phyloP scores from a whole-genome alignment of 257 asterid species.

The Petunia secreta region DNA sequence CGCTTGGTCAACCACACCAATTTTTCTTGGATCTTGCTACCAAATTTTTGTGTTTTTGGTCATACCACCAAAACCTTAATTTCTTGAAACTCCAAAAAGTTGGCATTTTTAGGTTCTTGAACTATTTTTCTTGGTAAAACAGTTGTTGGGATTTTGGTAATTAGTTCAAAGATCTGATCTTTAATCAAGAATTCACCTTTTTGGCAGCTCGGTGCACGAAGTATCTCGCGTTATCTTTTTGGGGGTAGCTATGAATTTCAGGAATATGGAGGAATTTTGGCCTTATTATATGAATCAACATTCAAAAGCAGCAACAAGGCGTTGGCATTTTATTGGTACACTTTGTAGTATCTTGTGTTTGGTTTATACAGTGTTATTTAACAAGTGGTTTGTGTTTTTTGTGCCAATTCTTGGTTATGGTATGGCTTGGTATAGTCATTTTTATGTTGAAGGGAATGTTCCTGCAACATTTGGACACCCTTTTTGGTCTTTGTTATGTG shows the following conservation, averaged over 20 bases:
- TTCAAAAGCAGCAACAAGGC: conserved; percentile 79
- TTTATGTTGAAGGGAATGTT: conserved; percentile 87
- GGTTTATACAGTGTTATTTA: conserved; percentile 70
- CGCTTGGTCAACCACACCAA: conserved; percentile 17
- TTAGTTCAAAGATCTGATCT: conserved; percentile 2
- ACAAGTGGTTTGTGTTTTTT: conserved; percentile 65
- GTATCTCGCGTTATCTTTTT: not conserved
- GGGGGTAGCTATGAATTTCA: conserved; percentile 60
- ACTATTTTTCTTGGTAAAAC: conserved; percentile 23
- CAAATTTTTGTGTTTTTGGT: conserved; percentile 1
- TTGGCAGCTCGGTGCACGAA: no score
- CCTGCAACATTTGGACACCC: conserved; percentile 98
- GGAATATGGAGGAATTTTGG: conserved; percentile 98
- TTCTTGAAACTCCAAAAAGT: conserved; percentile 21
- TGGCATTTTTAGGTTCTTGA: conserved; percentile 10
- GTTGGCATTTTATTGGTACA: conserved; percentile 98
- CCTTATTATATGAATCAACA: conserved; percentile 89
- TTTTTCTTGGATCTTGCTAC: conserved; percentile 23
- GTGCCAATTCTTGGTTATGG: conserved; percentile 90
- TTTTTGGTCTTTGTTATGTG: conserved; percentile 88
- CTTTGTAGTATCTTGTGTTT: conserved; percentile 72
- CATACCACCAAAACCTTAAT: conserved; percentile 1
- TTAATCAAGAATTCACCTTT: not conserved
- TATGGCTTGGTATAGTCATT: conserved; percentile 94
- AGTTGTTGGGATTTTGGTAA: not conserved